Conservation (phyloP, 1,139 yeast species). For the Debaryomyces robertsiae region DNA sequence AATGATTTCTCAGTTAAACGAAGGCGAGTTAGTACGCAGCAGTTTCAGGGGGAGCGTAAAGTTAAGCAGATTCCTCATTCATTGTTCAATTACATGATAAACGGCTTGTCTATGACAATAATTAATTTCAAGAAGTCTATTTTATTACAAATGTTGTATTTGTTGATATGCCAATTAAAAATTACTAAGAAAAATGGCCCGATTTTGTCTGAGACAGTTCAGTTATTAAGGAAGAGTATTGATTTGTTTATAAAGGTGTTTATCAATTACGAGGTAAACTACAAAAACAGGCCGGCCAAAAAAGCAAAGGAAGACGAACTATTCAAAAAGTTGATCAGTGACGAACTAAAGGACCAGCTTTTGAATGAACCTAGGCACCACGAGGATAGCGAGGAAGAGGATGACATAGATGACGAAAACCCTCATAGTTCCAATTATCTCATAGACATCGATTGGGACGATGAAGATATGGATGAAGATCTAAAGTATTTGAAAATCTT, state of each 20-base stretch:
- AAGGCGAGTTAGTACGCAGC: conserved; percentile 23
- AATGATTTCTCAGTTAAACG: conserved; percentile 50
- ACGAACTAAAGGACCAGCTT: conserved; percentile 44
- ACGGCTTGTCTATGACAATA: conserved; percentile 48
- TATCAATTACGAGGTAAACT: conserved; percentile 36
- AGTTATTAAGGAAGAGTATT: conserved; percentile 32
- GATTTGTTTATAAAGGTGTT: conserved; percentile 42
- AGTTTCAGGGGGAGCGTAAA: conserved; percentile 15
- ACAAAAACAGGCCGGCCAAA: conserved; percentile 21
- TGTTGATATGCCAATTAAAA: conserved; percentile 44
- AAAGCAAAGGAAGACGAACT: conserved; percentile 38
- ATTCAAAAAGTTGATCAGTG: conserved; percentile 43
- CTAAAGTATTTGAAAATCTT: conserved; percentile 47
- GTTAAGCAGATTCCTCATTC: conserved; percentile 39
- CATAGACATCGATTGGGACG: conserved; percentile 50
- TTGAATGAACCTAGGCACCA: conserved; percentile 34
- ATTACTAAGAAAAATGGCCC: conserved; percentile 26
- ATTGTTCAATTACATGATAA: conserved; percentile 47
- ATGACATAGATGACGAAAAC: conserved; percentile 25
- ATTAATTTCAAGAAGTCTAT: conserved; percentile 50
- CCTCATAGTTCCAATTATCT: conserved; percentile 18
- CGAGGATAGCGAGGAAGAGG: conserved; percentile 38
- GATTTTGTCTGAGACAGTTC: conserved; percentile 18
- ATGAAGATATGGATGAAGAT: conserved; percentile 53
- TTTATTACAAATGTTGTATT: conserved; percentile 47